phyloP scores from a whole-genome alignment of 116 monocot genomes.

The Phalaenopsis hybrid region DNA sequence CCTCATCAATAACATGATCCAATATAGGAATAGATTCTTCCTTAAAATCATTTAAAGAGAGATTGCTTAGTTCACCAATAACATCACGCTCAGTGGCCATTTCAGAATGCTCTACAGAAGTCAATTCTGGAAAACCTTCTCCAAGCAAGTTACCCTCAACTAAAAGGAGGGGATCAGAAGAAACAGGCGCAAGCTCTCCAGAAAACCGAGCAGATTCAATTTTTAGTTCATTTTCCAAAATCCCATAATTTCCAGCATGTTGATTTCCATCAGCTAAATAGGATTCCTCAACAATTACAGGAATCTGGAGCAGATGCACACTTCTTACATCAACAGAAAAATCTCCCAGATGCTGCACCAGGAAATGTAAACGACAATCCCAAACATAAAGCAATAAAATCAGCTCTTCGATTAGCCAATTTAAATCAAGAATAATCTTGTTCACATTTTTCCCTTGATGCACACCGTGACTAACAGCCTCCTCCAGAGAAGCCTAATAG shows the following conservation, averaged over 20 bases:
- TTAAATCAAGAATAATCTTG: constrained; percentile 36
- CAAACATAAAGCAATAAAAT: constrained; percentile 71
- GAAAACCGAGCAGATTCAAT: constrained; percentile 6
- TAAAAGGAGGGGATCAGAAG: background rate
- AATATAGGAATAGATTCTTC: constrained; percentile 15
- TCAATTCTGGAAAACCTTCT: background rate
- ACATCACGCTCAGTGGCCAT: background rate
- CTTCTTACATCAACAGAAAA: constrained; percentile 6
- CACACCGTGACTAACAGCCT: constrained; percentile 16
- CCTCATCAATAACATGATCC: constrained; percentile 14
- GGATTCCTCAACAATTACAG: constrained; percentile 17
- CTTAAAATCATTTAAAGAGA: constrained; percentile 3
- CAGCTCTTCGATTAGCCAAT: constrained; percentile 66
- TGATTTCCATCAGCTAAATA: constrained; percentile 7
- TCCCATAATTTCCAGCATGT: constrained; percentile 8
- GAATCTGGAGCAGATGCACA: constrained; percentile 5
- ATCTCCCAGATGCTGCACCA: constrained; percentile 14
- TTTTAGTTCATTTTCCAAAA: constrained; percentile 4
- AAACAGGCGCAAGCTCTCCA: background rate
- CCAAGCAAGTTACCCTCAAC: background rate
- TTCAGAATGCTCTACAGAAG: background rate
- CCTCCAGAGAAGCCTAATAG: constrained; percentile 42
- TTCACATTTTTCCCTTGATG: constrained; percentile 12
- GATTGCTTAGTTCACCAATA: background rate
- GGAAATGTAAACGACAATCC: constrained; percentile 67